Evolutionary conservation across 805 yeast genomes (phyloP).

Genomic region (Isabelozyma rhagii): DNA sequence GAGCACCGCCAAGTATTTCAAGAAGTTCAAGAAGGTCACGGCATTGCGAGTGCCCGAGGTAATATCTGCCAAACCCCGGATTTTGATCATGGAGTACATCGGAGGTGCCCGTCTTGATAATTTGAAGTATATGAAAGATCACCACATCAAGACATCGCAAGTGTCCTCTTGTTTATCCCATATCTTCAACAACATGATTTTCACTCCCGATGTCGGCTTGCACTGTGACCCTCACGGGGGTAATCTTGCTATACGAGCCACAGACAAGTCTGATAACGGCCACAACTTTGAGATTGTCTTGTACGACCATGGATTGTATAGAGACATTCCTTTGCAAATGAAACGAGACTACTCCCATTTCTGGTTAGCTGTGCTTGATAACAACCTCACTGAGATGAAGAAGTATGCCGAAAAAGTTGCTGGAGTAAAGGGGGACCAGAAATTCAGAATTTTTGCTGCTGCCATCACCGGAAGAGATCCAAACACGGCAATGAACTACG

Average conservation of each 20-base stretch:
- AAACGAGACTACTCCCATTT: constrained; percentile 83
- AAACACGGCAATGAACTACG: constrained; percentile 65
- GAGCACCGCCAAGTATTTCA: constrained; percentile 67
- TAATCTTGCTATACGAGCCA: constrained; percentile 73
- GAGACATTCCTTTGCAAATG: constrained; percentile 75
- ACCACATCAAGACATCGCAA: constrained; percentile 68
- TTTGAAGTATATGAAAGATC: constrained; percentile 54
- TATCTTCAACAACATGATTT: constrained; percentile 91
- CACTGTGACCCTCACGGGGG: constrained; percentile 99
- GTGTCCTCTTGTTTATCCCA: constrained; percentile 86
- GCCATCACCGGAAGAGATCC: constrained; percentile 95
- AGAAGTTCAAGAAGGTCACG: constrained; percentile 52
- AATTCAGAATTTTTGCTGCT: constrained; percentile 79
- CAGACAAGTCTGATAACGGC: constrained; percentile 23
- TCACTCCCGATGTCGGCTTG: constrained; percentile 84
- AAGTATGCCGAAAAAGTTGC: constrained; percentile 77
- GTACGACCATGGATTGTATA: constrained; percentile 92
- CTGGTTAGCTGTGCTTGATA: constrained; percentile 86
- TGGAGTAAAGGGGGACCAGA: constrained; percentile 66
- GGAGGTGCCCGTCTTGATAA: constrained; percentile 84
- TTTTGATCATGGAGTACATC: constrained; percentile 84
- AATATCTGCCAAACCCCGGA: constrained; percentile 59
- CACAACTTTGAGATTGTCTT: constrained; percentile 88
- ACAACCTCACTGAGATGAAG: constrained; percentile 63
- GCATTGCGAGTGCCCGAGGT: constrained; percentile 80